These are phyloP conservation scores for Cyclocybe aegerita DNA, from an alignment of 768 basidiomycete genomes.

Conservation along the genomic window DNA sequence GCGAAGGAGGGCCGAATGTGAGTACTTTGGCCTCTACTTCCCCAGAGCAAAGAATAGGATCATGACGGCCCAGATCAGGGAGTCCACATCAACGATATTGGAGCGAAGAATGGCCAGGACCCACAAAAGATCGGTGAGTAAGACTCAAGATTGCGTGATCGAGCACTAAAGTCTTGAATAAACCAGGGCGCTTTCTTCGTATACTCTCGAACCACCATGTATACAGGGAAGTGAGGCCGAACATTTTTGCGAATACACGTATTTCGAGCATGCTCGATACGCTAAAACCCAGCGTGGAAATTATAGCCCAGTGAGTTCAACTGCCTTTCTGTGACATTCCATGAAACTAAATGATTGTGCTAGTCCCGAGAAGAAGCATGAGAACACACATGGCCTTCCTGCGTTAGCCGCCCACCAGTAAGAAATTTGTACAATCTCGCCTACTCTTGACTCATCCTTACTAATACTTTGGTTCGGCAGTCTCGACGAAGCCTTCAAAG, in stretches of 20 bases:
- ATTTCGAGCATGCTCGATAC: slow-evolving; percentile 31
- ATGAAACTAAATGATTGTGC: neutral
- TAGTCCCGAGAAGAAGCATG: slow-evolving; percentile 27
- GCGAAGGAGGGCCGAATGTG: slow-evolving; percentile 31
- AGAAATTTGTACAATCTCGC: neutral
- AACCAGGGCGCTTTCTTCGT: slow-evolving; percentile 26
- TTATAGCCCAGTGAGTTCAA: slow-evolving; percentile 19
- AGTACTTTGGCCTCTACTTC: neutral
- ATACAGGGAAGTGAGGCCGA: slow-evolving; percentile 33
- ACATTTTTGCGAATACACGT: slow-evolving; percentile 36
- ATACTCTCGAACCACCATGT: slow-evolving; percentile 32
- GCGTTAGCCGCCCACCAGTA: slow-evolving; percentile 25
- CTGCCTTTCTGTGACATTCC: neutral
- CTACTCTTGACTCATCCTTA: neutral
- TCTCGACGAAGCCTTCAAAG: slow-evolving; percentile 22
- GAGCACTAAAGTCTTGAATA: neutral
- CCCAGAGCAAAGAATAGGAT: neutral
- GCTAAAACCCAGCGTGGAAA: slow-evolving; percentile 25
- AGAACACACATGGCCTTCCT: slow-evolving; percentile 23
- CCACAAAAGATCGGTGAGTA: slow-evolving; percentile 32
- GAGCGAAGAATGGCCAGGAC: slow-evolving; percentile 27
- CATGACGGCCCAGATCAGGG: slow-evolving; percentile 21
- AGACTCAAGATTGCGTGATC: neutral
- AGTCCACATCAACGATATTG: slow-evolving; percentile 37
- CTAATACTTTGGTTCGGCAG: slow-evolving; percentile 9